These are phyloP conservation scores for Penicillium coffeae DNA, from an alignment of 495 filamentous ascomycete genomes.

Conservation along the genomic window DNA sequence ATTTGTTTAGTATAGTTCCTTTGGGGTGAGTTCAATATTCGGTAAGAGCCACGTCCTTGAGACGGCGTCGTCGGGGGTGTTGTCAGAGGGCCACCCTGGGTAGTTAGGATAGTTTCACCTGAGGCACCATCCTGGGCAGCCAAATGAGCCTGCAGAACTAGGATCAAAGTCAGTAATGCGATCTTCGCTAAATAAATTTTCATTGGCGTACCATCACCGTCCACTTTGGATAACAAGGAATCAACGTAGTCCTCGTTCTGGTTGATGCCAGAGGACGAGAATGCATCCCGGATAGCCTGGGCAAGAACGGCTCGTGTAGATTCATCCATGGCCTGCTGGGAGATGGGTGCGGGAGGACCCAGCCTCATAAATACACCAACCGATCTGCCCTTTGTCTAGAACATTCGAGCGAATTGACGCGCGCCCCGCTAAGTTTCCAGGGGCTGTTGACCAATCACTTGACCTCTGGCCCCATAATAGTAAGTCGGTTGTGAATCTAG, in stretches of 20 bases:
- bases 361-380: too few species aligned
- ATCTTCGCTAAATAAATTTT: background rate
- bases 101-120: background rate
- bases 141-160: background rate
- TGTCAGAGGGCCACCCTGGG: background rate
- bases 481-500: too few species aligned
- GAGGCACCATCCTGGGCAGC: background rate
- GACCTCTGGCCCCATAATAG: too few species aligned
- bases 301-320: too few species aligned
- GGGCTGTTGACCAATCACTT: too few species aligned
- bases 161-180: too few species aligned
- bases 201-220: background rate
- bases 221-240: constrained; percentile 1
- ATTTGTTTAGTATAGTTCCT: constrained; percentile 1
- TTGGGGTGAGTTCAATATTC: constrained; percentile 1
- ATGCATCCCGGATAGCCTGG: too few species aligned
- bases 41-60: background rate
- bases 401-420: too few species aligned
- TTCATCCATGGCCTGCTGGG: too few species aligned
- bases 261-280: constrained; percentile 2
- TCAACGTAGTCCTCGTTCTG: constrained; percentile 3
- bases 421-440: too few species aligned
- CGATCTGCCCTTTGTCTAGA: too few species aligned
- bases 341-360: too few species aligned
- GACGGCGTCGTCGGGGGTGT: constrained; percentile 2